Evolutionary conservation across 1,139 yeast genomes (phyloP).

Genomic region (Debaryomycetaceae sp.): DNA sequence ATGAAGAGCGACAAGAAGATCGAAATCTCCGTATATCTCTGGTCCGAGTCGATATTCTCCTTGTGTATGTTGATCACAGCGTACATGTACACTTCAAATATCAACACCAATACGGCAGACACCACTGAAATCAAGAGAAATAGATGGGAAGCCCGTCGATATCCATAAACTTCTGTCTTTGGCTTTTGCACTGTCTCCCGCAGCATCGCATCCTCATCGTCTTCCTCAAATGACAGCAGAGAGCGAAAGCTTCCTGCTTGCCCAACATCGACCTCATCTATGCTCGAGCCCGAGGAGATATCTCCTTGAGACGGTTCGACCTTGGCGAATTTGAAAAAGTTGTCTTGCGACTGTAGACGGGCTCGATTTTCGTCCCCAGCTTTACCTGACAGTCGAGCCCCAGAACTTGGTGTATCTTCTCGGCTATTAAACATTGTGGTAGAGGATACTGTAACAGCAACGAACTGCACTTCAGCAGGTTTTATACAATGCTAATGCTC

Average conservation of each 20-base stretch:
- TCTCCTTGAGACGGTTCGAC: not conserved
- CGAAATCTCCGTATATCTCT: constrained; percentile 20
- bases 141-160: constrained; percentile 13
- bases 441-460: too few relatives aligned
- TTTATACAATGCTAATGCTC: too few relatives aligned
- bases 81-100: constrained; percentile 31
- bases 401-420: too few relatives aligned
- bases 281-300: too few relatives aligned
- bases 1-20: constrained; percentile 23
- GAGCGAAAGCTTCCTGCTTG: not conserved
- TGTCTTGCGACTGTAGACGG: constrained; percentile 2
- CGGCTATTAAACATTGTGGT: too few relatives aligned
- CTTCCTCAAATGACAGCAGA: not conserved
- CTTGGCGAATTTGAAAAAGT: constrained; percentile 5
- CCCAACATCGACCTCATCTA: not conserved
- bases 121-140: constrained; percentile 26
- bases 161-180: constrained; percentile 4
- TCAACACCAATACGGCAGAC: constrained; percentile 27
- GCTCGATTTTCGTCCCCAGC: not conserved
- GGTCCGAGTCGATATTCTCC: constrained; percentile 12
- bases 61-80: constrained; percentile 33
- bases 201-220: not conserved
- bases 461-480: too few relatives aligned
- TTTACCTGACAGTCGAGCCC: too few relatives aligned
- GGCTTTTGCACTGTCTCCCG: not conserved